A percentile compares a stretch with the other conserved stretches of the same genome.
Conservation (phyloP, 2,329 filamentous ascomycete genomes). For the Botryotinia convoluta region DNA sequence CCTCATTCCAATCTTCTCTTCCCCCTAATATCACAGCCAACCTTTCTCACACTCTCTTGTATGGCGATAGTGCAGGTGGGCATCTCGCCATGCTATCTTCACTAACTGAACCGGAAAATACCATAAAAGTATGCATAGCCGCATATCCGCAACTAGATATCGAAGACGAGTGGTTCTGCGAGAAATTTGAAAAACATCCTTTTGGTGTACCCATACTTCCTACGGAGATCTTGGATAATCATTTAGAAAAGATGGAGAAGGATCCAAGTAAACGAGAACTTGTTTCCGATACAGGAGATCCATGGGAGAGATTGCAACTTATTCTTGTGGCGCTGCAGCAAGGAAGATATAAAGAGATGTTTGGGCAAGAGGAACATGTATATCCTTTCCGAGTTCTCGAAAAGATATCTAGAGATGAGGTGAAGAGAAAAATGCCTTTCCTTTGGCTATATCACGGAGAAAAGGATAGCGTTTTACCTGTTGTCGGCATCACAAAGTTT, state of each 20-base stretch:
- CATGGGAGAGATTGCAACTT: not conserved
- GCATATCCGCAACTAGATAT: not conserved
- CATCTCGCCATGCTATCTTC: not conserved
- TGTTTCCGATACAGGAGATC: not conserved
- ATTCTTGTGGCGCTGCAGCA: not conserved
- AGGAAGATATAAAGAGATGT: not conserved
- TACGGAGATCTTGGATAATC: not conserved
- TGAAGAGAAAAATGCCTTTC: not conserved
- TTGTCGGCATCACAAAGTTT: not conserved
- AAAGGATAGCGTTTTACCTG: not conserved
- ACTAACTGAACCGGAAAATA: not conserved
- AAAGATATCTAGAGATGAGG: not conserved
- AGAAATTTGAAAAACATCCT: not conserved
- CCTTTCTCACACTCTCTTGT: constrained; percentile 2
- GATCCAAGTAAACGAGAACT: not conserved
- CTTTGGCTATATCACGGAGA: not conserved
- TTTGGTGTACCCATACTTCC: not conserved
- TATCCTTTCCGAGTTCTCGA: not conserved
- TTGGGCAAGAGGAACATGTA: not conserved
- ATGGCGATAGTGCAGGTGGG: constrained; percentile 2
- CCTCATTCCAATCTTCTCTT: constrained; percentile 28
- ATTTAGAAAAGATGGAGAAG: not conserved
- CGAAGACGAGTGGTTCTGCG: not conserved
- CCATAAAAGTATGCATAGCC: not conserved
- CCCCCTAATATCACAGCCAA: not conserved